These are phyloP conservation scores for Kwoniella europaea DNA, from an alignment of 768 basidiomycete genomes.

Conservation along the genomic window DNA sequence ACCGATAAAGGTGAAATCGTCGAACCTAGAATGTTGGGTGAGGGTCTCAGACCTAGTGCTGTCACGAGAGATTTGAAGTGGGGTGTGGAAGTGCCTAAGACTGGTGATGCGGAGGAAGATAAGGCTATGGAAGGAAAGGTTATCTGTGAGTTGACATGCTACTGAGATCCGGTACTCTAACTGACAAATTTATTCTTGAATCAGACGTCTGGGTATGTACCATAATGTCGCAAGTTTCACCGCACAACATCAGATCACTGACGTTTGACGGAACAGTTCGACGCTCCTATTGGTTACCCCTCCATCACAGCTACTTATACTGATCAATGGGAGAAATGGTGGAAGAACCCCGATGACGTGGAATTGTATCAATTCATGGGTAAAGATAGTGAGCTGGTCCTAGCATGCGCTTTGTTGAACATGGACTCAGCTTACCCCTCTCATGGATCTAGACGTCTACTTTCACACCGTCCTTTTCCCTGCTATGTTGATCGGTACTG, in stretches of 20 bases:
- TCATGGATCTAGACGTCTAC: conserved; percentile 67
- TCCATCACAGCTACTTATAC: conserved; percentile 97
- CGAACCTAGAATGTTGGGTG: conserved; percentile 78
- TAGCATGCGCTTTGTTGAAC: too few species aligned
- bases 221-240: neutral
- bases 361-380: conserved; percentile 99
- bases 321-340: conserved; percentile 94
- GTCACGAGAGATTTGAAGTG: conserved; percentile 92
- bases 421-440: neutral
- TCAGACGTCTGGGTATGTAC: conserved; percentile 88
- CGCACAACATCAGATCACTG: neutral
- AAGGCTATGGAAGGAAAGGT: conserved; percentile 92
- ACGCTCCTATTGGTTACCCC: conserved; percentile 94
- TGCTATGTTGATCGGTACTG: conserved; percentile 83
- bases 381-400: conserved; percentile 71
- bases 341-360: conserved; percentile 89
- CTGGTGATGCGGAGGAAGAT: conserved; percentile 70
- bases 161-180: neutral
- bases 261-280: conserved; percentile 67
- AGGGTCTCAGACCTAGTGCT: conserved; percentile 83
- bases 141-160: conserved; percentile 71
- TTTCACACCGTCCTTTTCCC: conserved; percentile 98
- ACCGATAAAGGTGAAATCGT: conserved; percentile 85
- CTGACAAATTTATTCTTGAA: neutral
- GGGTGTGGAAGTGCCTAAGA: conserved; percentile 89